phyloP scores from a whole-genome alignment of 2,329 filamentous ascomycete species.

The Aspergillus sojae region DNA sequence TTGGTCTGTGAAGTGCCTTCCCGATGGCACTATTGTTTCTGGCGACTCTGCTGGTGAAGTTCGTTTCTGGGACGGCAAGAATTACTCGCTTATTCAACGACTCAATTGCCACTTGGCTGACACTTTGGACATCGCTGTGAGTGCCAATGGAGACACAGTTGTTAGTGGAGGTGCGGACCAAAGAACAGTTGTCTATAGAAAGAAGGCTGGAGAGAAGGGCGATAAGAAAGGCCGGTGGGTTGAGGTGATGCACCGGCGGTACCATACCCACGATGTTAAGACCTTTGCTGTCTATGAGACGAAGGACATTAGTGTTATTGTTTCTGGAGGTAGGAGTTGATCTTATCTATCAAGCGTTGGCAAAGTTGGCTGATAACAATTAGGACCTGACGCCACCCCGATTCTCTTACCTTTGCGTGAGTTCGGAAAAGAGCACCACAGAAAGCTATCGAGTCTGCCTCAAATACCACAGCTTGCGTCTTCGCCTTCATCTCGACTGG shows the following conservation, averaged over 20 bases:
- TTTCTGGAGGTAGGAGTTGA: conserved; percentile 77
- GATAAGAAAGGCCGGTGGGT: conserved; percentile 70
- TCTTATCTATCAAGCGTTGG: neutral
- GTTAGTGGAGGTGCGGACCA: conserved; percentile 92
- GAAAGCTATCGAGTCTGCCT: conserved; percentile 79
- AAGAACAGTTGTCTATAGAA: conserved; percentile 79
- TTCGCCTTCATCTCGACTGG: conserved; percentile 70
- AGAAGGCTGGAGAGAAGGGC: conserved; percentile 52
- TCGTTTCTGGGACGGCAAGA: conserved; percentile 90
- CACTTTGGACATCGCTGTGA: conserved; percentile 82
- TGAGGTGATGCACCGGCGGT: conserved; percentile 81
- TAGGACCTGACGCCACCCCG: conserved; percentile 82
- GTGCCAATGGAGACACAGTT: conserved; percentile 76
- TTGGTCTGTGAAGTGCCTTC: conserved; percentile 88
- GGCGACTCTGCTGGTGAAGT: conserved; percentile 94
- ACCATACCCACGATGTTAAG: conserved; percentile 94
- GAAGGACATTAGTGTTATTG: conserved; percentile 78
- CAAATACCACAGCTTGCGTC: conserved; percentile 74
- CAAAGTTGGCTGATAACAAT: conserved; percentile 13
- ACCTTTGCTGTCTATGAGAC: conserved; percentile 89
- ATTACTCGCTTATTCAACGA: conserved; percentile 83
- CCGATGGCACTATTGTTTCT: conserved; percentile 87
- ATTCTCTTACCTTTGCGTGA: conserved; percentile 78
- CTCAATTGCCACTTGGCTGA: conserved; percentile 88
- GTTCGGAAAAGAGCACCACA: conserved; percentile 77